Conservation (phyloP, 768 basidiomycete genomes). For the Phlegmacium glaucopus region DNA sequence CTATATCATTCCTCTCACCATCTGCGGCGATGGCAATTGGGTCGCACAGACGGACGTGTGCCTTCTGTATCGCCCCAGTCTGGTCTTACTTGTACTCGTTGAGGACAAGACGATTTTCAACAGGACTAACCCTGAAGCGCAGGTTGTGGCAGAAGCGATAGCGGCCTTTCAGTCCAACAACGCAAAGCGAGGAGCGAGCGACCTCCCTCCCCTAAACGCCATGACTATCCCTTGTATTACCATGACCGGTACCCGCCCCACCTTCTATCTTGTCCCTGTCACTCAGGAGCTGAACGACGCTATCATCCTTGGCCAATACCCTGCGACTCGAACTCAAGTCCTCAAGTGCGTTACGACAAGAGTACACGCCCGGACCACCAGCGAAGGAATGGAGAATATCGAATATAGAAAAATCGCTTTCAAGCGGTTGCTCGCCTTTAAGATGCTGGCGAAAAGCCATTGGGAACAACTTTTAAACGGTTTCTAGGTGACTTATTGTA, state of each 20-base stretch:
- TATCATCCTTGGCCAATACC: slow-evolving; percentile 20
- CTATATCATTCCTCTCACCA: slow-evolving; percentile 24
- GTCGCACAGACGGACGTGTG: slow-evolving; percentile 25
- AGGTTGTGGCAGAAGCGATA: slow-evolving; percentile 28
- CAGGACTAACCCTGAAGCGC: slow-evolving; percentile 16
- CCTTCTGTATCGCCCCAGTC: slow-evolving; percentile 18
- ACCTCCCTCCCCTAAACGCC: slow-evolving; percentile 12
- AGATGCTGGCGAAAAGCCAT: slow-evolving; percentile 24
- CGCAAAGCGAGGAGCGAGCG: slow-evolving; percentile 13
- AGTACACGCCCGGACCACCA: slow-evolving; percentile 7
- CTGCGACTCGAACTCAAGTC: slow-evolving; percentile 18
- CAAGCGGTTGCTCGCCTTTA: slow-evolving; percentile 23
- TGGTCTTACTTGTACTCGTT: slow-evolving; percentile 24
- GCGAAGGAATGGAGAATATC: slow-evolving; percentile 27
- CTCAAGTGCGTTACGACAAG: slow-evolving; percentile 21
- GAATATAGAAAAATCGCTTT: slow-evolving; percentile 25
- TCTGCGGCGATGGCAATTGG: slow-evolving; percentile 21
- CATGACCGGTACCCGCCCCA: slow-evolving; percentile 30
- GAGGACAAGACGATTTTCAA: slow-evolving; percentile 20
- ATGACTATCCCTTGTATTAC: slow-evolving; percentile 33
- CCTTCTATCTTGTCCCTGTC: slow-evolving; percentile 32
- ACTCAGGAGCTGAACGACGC: slow-evolving; percentile 27
- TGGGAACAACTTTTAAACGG: slow-evolving; percentile 18
- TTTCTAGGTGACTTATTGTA: slow-evolving; percentile 5
- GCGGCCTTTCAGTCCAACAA: slow-evolving; percentile 31